Percentiles rank a stretch among this genome's conserved stretches.
These are phyloP conservation scores for Neurospora tetraspora DNA, from an alignment of 495 filamentous ascomycete species.

Conservation along the genomic window DNA sequence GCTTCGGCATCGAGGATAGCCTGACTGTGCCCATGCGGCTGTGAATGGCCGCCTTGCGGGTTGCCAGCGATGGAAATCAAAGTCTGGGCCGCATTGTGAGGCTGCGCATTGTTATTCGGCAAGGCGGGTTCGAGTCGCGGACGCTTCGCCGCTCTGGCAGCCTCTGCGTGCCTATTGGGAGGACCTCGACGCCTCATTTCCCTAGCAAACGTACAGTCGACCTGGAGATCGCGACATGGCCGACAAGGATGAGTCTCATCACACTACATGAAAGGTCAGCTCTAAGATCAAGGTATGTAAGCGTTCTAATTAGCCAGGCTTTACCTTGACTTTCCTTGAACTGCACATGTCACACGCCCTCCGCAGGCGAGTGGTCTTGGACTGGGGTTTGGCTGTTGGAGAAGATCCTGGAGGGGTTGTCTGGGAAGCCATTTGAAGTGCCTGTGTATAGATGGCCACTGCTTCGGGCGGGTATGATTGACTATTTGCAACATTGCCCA, in stretches of 20 bases:
- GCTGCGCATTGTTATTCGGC: conserved; percentile 7
- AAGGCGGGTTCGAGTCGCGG: conserved; percentile 40
- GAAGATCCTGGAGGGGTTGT: conserved; percentile 16
- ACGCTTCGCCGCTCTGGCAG: conserved; percentile 51
- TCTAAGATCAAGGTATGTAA: background rate
- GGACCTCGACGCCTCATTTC: conserved; percentile 74
- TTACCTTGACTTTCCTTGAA: conserved; percentile 78
- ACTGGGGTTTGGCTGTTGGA: conserved; percentile 13
- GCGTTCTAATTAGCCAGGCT: background rate
- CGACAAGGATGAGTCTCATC: conserved; percentile 73
- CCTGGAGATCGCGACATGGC: conserved; percentile 66
- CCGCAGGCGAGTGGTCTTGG: conserved; percentile 46
- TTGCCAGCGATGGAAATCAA: conserved; percentile 31
- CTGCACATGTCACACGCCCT: conserved; percentile 83
- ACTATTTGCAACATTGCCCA: background rate
- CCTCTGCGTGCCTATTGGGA: conserved; percentile 77
- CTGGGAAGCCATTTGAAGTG: conserved; percentile 8
- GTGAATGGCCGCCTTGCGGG: background rate
- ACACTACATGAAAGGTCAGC: conserved; percentile 42
- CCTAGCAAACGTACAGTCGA: conserved; percentile 74
- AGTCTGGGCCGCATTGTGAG: conserved; percentile 42
- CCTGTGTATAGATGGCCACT: conserved; percentile 7
- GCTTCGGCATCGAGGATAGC: conserved; percentile 47
- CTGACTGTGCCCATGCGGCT: conserved; percentile 1
- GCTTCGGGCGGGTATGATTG: background rate